These are phyloP conservation scores for Paraurostyla sp. DNA, from an alignment of 73 alveolate genomes.

Conservation along the genomic window DNA sequence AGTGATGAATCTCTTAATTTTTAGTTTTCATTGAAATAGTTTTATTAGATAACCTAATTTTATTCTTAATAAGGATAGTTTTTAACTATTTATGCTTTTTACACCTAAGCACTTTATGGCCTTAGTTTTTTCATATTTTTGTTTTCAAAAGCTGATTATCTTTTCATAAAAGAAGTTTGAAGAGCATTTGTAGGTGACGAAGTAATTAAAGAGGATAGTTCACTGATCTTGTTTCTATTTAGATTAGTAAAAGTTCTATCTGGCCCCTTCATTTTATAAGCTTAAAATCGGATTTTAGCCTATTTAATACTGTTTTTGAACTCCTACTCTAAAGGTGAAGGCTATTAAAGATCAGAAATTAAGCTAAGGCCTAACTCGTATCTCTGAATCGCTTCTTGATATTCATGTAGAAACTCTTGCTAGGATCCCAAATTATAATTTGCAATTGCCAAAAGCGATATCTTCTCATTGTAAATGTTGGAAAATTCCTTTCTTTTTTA, in stretches of 20 bases:
- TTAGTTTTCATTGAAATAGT: not conserved
- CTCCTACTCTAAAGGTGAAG: constrained; percentile 12
- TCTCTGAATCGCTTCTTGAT: not conserved
- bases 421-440: constrained; percentile 11
- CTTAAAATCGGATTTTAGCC: not conserved
- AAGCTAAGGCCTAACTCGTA: constrained; percentile 8
- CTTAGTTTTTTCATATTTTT: too few species aligned
- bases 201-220: not conserved
- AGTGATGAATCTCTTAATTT: too few species aligned
- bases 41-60: not conserved
- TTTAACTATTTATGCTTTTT: not conserved
- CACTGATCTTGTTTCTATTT: not conserved
- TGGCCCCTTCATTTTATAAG: constrained; percentile 44
- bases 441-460: constrained; percentile 34
- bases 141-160: not conserved
- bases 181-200: not conserved
- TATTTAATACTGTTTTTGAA: not conserved
- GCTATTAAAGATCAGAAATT: not conserved
- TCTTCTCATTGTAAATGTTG: not conserved
- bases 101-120: too few species aligned
- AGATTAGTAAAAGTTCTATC: constrained; percentile 41
- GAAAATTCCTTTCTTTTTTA: not conserved
- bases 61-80: not conserved
- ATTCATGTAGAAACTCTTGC: constrained; percentile 31
- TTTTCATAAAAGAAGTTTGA: not conserved